Conservation (phyloP, 768 basidiomycete species). For the Lentinula lateritia region DNA sequence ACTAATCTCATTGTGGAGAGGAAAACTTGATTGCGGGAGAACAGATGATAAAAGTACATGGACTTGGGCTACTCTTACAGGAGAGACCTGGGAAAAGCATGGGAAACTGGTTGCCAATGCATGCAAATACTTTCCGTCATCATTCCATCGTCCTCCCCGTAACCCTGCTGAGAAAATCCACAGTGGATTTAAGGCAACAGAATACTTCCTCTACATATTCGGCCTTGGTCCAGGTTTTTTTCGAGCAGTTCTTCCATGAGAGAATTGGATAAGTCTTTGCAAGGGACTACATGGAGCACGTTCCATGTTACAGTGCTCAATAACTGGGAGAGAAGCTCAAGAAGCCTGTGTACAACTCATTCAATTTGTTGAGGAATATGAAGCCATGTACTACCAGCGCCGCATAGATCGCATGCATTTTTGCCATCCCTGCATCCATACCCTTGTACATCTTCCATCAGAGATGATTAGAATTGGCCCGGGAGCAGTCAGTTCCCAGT, state of each 20-base stretch:
- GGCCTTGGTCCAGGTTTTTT: slow-evolving; percentile 22
- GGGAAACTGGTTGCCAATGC: slow-evolving; percentile 15
- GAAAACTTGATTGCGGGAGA: slow-evolving; percentile 13
- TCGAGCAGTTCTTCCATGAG: slow-evolving; percentile 10
- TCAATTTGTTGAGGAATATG: slow-evolving; percentile 22
- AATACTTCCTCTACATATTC: slow-evolving; percentile 21
- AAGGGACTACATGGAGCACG: slow-evolving; percentile 17
- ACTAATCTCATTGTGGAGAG: slow-evolving; percentile 17
- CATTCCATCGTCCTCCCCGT: slow-evolving; percentile 22
- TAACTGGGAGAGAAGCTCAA: slow-evolving; percentile 11
- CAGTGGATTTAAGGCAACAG: slow-evolving; percentile 25
- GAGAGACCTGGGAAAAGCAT: slow-evolving; percentile 15
- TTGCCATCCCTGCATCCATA: slow-evolving; percentile 21
- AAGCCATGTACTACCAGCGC: slow-evolving; percentile 21
- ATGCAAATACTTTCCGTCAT: slow-evolving; percentile 15
- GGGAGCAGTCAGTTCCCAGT: slow-evolving; percentile 12
- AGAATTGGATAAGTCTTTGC: slow-evolving; percentile 20
- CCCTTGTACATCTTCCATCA: slow-evolving; percentile 15
- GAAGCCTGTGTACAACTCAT: slow-evolving; percentile 12
- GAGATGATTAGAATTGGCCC: slow-evolving; percentile 16
- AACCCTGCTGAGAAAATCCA: slow-evolving; percentile 26
- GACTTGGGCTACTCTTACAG: slow-evolving; percentile 16
- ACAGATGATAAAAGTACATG: slow-evolving; percentile 13
- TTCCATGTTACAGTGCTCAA: slow-evolving; percentile 14
- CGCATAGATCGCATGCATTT: slow-evolving; percentile 22